A percentile compares a stretch with the other conserved stretches of the same genome.
phyloP scores from a whole-genome alignment of 352 stramenopile genomes.

The Globisporangium carolinianum region DNA sequence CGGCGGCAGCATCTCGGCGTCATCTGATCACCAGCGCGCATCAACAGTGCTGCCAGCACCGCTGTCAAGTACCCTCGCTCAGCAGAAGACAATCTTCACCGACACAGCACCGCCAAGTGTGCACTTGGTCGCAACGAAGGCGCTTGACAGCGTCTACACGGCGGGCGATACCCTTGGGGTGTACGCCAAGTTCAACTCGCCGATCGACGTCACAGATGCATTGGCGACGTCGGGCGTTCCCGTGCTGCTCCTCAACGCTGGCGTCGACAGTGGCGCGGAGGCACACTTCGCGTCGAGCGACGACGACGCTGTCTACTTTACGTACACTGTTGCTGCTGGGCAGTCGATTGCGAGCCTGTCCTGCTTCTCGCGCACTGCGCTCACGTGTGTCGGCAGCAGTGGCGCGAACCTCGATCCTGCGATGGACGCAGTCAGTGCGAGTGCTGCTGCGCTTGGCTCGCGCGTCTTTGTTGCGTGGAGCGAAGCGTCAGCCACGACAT shows the following conservation, averaged over 20 bases:
- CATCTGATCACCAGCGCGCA: constrained; percentile 12
- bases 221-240: constrained; percentile 19
- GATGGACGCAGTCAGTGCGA: constrained; percentile 19
- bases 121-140: constrained; percentile 27
- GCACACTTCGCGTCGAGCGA: constrained; percentile 28
- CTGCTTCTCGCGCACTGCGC: constrained; percentile 30
- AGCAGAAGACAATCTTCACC: constrained; percentile 20
- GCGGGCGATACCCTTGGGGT: constrained; percentile 43
- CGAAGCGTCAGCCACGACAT: constrained; percentile 20
- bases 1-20: constrained; percentile 26
- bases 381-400: constrained; percentile 34
- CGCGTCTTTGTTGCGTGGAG: constrained; percentile 40
- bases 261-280: constrained; percentile 14
- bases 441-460: constrained; percentile 20
- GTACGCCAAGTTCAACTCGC: constrained; percentile 28
- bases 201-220: constrained; percentile 20
- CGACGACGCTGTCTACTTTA: constrained; percentile 45
- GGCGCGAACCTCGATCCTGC: constrained; percentile 41
- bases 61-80: constrained; percentile 14
- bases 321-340: constrained; percentile 24
- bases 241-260: constrained; percentile 34
- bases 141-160: constrained; percentile 34
- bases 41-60: constrained; percentile 33
- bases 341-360: constrained; percentile 37
- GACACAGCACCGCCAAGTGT: constrained; percentile 31